Conservation (phyloP, 257 asterid genomes). For the Linderniella brevidens region DNA sequence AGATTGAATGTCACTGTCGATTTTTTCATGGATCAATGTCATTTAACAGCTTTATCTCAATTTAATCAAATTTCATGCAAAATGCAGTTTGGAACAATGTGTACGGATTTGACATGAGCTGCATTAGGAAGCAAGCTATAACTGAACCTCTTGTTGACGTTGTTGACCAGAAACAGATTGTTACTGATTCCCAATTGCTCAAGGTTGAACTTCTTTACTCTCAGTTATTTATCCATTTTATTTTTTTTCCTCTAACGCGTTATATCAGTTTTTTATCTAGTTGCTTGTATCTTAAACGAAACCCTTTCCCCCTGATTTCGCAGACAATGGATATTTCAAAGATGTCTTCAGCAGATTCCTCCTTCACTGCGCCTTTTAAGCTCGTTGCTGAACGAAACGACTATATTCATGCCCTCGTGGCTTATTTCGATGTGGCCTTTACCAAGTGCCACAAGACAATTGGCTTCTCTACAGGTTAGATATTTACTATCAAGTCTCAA, state of each 20-base stretch:
- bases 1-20: slow-evolving; percentile 68
- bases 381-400: slow-evolving; percentile 89
- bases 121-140: slow-evolving; percentile 85
- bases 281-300: slow-evolving; percentile 2
- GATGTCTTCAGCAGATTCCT: slow-evolving; percentile 74
- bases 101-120: slow-evolving; percentile 94
- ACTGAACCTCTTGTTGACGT: slow-evolving; percentile 91
- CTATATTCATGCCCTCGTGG: slow-evolving; percentile 92
- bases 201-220: slow-evolving; percentile 36
- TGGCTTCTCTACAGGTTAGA: slow-evolving; percentile 89
- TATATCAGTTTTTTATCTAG: not conserved
- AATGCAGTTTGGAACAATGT: slow-evolving; percentile 29
- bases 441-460: slow-evolving; percentile 68
- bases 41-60: not conserved
- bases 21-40: not conserved
- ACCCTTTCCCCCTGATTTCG: slow-evolving; percentile 4
- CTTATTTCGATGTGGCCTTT: slow-evolving; percentile 87
- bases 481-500: not conserved
- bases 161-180: slow-evolving; percentile 87
- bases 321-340: slow-evolving; percentile 97
- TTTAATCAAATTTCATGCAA: not conserved
- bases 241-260: slow-evolving; percentile 1
- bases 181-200: slow-evolving; percentile 64
- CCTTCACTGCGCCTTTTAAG: slow-evolving; percentile 93
- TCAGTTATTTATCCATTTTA: slow-evolving; percentile 2